Conservation (phyloP, 257 asterid species). For the Nicotiana otophora region DNA sequence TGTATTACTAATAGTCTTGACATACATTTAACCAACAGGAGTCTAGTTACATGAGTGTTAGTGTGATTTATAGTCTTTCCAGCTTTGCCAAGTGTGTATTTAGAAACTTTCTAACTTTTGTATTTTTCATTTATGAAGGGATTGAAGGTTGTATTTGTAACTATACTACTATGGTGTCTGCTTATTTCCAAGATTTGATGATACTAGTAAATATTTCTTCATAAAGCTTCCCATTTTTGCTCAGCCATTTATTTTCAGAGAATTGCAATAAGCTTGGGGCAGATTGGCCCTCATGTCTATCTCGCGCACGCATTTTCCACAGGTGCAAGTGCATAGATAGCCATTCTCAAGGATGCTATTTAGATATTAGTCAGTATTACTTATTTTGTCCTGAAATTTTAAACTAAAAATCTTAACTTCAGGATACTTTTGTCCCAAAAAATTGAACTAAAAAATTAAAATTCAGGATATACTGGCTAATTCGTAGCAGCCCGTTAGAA, state of each 20-base stretch:
- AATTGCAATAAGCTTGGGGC: no score
- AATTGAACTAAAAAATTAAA: no score
- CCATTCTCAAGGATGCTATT: no score
- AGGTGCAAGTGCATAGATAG: no score
- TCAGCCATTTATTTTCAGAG: background rate
- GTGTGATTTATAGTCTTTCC: background rate
- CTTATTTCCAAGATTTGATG: background rate
- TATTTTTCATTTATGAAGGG: background rate
- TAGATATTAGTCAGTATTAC: no score
- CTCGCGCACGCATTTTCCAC: no score
- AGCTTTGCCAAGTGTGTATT: background rate
- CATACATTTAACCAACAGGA: background rate
- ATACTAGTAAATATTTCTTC: background rate
- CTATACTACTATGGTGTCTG: background rate
- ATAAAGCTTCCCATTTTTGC: background rate
- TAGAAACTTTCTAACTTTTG: conserved; percentile 2
- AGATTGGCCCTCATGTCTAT: no score
- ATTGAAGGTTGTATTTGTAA: background rate
- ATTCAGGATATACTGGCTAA: no score
- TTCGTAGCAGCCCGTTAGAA: no score
- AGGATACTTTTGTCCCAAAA: no score
- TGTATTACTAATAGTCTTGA: background rate
- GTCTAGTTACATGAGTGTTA: background rate
- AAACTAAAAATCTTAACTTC: no score
- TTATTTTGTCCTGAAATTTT: no score